Conservation (phyloP, 164 flowering plant genomes). For the Liriodendron chinense region DNA sequence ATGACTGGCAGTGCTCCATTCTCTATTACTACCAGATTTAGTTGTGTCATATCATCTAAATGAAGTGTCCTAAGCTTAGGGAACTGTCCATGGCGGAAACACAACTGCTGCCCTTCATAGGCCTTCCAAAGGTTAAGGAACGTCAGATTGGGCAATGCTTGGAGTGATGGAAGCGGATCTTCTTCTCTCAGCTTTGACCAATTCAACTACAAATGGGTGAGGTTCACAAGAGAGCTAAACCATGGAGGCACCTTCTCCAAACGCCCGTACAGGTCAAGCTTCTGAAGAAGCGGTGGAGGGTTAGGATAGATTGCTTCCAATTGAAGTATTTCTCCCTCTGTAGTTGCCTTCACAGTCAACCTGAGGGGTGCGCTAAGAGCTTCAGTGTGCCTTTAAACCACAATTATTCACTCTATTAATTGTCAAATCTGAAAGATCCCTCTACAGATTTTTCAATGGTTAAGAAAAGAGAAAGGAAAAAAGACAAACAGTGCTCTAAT, state of each 20-base stretch:
- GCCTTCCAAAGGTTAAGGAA: constrained; percentile 28
- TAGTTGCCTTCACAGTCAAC: background rate
- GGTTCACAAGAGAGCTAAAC: constrained; percentile 19
- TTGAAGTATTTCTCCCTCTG: background rate
- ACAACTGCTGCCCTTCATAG: constrained; percentile 21
- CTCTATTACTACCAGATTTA: constrained; percentile 22
- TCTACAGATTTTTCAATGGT: no score
- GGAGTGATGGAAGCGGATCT: constrained; percentile 22
- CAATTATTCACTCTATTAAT: no score
- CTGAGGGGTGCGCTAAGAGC: no score
- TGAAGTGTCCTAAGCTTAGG: constrained; percentile 27
- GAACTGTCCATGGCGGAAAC: constrained; percentile 24
- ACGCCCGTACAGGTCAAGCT: constrained; percentile 22
- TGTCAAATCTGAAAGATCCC: no score
- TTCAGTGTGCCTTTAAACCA: no score
- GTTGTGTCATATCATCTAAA: constrained; percentile 13
- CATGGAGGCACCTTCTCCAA: constrained; percentile 29
- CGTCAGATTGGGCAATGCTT: constrained; percentile 20
- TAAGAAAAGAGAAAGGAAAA: no score
- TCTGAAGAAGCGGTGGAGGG: constrained; percentile 23
- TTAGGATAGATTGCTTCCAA: background rate
- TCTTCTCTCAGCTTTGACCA: constrained; percentile 15
- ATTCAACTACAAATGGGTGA: constrained; percentile 23
- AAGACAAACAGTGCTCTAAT: no score
- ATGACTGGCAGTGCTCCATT: constrained; percentile 33